Evolutionary conservation across 108 stramenopile genomes (phyloP), one percentile per base, ranked within the genome.

Genomic region (Skeletonema tropicum): DNA sequence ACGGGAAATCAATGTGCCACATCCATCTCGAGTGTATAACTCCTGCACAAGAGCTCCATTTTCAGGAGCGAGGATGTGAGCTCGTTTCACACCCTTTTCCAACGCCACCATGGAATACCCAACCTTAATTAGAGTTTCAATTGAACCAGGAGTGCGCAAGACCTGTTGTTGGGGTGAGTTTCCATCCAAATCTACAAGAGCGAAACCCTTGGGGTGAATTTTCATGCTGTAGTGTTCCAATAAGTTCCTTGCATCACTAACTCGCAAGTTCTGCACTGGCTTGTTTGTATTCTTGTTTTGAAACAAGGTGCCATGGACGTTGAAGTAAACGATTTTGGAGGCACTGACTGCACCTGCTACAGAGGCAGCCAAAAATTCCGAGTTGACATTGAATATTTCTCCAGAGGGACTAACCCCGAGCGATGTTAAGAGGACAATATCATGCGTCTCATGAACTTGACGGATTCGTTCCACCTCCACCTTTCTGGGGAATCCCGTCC

Each of bases 1-100:
- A 23, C 95, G 85, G 15, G 89, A 92, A 57, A 98, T 92, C 55
- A 98, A 87, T 9, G 95, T 92, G 9, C 97, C 98, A 31, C 87
- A 78, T 29, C 98, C 98, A 82, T 98, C 98, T 21, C 95, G 88
- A 5, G 98, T 98, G 82, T 91, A 98, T n/a, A 98, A 78, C 74
- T 98, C 98, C 75, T 97, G 92, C 21, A 97, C 82, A 17, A 98
- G 82, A 6, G 90, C 88, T 8, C 95, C 97, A 70, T 89, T 71
- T 32, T 81, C 84, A 9, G 97, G 92, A 32, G 91, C 77, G 3
- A 97, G 73, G 30, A 97, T 89, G 77, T 97, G 97, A 41, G 94
- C 94, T 19, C 97, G 90, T 49, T 88, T 90, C 29, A 97, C 97
- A 14, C 97, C 97, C 32, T 85, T 86, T 66, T 91, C 88, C 29